These are phyloP conservation scores for Herpetomonas tarakana DNA, from an alignment of 208 protist species.

Conservation along the genomic window DNA sequence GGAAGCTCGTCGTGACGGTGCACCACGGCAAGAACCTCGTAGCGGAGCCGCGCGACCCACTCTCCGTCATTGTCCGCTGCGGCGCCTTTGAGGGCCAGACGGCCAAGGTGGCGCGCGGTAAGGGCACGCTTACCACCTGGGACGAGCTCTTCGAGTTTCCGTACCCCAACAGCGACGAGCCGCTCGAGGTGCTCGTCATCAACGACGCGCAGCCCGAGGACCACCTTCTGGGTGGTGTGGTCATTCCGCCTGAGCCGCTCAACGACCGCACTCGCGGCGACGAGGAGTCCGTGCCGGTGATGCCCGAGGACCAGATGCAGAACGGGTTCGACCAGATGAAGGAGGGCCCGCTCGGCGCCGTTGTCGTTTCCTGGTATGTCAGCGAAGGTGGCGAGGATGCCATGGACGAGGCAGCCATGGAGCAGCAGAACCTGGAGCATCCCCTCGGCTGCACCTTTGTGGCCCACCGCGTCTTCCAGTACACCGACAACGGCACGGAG, in stretches of 20 bases:
- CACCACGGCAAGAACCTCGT: slow-evolving; percentile 80
- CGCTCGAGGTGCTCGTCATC: slow-evolving; percentile 78
- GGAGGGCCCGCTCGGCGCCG: slow-evolving; percentile 68
- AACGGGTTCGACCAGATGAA: slow-evolving; percentile 45
- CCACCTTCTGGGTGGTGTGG: slow-evolving; percentile 65
- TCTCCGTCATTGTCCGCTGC: slow-evolving; percentile 83
- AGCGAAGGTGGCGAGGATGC: slow-evolving; percentile 54
- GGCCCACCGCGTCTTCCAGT: slow-evolving; percentile 86
- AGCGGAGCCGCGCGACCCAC: slow-evolving; percentile 44
- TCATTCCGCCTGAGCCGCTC: slow-evolving; percentile 64
- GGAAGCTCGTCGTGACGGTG: slow-evolving; percentile 83
- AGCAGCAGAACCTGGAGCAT: slow-evolving; percentile 59
- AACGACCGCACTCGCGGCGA: slow-evolving; percentile 65
- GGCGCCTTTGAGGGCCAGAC: slow-evolving; percentile 89
- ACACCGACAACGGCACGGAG: slow-evolving; percentile 78
- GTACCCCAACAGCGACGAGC: slow-evolving; percentile 75
- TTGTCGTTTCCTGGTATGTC: slow-evolving; percentile 85
- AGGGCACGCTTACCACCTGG: slow-evolving; percentile 64
- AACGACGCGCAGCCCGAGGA: slow-evolving; percentile 68
- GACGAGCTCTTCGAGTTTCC: slow-evolving; percentile 90
- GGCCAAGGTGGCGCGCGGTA: slow-evolving; percentile 72
- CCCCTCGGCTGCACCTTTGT: slow-evolving; percentile 78
- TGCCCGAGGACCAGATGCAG: slow-evolving; percentile 59
- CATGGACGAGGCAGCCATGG: slow-evolving; percentile 44
- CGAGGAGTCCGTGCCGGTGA: slow-evolving; percentile 73